These are phyloP conservation scores for Flaveria trinervia DNA, from an alignment of 129 eudicot genomes.

Conservation along the genomic window DNA sequence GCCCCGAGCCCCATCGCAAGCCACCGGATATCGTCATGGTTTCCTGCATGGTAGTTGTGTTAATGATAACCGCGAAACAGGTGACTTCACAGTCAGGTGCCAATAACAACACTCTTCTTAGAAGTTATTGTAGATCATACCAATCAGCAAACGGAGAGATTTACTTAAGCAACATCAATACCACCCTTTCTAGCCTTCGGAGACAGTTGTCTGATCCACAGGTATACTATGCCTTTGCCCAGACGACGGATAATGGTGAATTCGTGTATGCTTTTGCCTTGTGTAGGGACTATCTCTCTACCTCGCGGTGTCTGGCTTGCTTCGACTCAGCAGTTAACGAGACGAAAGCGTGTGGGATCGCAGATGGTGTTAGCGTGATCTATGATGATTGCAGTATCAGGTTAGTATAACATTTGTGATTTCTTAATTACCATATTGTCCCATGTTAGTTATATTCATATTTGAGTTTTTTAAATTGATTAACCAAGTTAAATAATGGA, in stretches of 20 bases:
- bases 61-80: conserved; percentile 3
- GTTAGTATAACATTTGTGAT: conserved; percentile 9
- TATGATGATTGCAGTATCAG: conserved; percentile 66
- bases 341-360: conserved; percentile 40
- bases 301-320: conserved; percentile 46
- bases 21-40: conserved; percentile 19
- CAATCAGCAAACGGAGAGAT: conserved; percentile 6
- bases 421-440: not conserved
- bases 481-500: not conserved
- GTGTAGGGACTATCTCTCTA: conserved; percentile 54
- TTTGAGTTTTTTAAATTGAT: not conserved
- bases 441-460: not conserved
- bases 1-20: not conserved
- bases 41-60: not conserved
- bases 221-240: conserved; percentile 44
- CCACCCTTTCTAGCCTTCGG: conserved; percentile 52
- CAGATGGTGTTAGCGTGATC: conserved; percentile 46
- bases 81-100: conserved; percentile 45
- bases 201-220: conserved; percentile 35
- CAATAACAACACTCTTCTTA: conserved; percentile 40
- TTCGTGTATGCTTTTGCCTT: conserved; percentile 43
- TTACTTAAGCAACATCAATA: conserved; percentile 43
- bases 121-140: conserved; percentile 34
- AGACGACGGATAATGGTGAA: conserved; percentile 33
- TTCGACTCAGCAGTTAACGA: conserved; percentile 47